Evolutionary conservation across 495 filamentous ascomycete genomes (phyloP).

Genomic region (Tetracladium marchalianum): DNA sequence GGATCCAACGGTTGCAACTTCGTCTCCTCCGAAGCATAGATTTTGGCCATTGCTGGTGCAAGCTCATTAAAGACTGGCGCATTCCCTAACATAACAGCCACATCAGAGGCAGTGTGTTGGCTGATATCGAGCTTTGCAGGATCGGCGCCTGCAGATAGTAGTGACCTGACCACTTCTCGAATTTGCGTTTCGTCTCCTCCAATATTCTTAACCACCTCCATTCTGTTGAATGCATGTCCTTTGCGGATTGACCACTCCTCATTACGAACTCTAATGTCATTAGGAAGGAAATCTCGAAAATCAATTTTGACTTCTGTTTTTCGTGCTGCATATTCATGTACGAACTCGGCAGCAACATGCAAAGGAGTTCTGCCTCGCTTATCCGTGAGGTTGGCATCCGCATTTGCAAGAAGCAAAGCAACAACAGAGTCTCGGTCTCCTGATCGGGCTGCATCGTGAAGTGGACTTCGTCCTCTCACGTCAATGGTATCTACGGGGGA

Average conservation of each 20-base stretch:
- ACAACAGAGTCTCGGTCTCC: constrained; percentile 27
- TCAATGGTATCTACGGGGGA: constrained; percentile 14
- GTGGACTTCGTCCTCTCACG: constrained; percentile 17
- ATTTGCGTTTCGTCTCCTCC: not conserved
- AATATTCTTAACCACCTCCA: too few species aligned
- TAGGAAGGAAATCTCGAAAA: not conserved
- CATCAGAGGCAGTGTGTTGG: constrained; percentile 1
- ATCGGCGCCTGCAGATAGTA: constrained; percentile 1
- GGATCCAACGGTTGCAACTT: not conserved
- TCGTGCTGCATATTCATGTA: not conserved
- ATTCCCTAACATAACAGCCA: not conserved
- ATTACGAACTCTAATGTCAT: not conserved
- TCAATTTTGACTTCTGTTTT: not conserved
- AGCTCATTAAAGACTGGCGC: not conserved
- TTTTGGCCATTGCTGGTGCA: not conserved
- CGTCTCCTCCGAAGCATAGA: not conserved
- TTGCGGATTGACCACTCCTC: too few species aligned
- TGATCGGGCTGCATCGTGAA: constrained; percentile 29
- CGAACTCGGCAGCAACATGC: constrained; percentile 8
- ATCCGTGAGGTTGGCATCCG: constrained; percentile 9
- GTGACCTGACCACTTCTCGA: constrained; percentile 17
- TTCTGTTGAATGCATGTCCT: too few species aligned
- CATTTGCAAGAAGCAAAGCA: constrained; percentile 25
- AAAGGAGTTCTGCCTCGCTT: constrained; percentile 3
- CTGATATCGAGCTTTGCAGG: not conserved